Conservation (phyloP, 768 basidiomycete genomes). For the Leccinum uliginosum region DNA sequence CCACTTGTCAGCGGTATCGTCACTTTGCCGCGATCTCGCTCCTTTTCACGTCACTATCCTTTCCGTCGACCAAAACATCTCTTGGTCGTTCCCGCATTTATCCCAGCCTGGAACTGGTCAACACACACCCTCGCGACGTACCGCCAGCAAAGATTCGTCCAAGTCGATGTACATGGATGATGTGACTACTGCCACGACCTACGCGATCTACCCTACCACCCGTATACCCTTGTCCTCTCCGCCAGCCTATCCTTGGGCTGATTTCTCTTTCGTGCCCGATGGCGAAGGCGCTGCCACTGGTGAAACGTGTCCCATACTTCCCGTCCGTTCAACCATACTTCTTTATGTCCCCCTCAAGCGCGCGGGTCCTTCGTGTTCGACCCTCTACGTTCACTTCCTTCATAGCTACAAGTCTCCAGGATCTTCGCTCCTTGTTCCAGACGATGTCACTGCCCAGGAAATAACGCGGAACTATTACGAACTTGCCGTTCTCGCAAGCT, state of each 20-base stretch:
- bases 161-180: conserved; percentile 35
- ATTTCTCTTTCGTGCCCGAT: conserved; percentile 33
- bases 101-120: conserved; percentile 18
- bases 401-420: conserved; percentile 40
- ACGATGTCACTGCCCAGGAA: conserved; percentile 41
- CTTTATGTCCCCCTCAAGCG: conserved; percentile 47
- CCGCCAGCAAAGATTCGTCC: conserved; percentile 28
- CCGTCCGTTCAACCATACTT: conserved; percentile 54
- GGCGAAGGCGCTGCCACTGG: conserved; percentile 17
- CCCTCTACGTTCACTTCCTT: conserved; percentile 58
- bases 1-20: conserved; percentile 41
- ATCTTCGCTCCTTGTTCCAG: conserved; percentile 34
- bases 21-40: conserved; percentile 38
- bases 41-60: conserved; percentile 58
- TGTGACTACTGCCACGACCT: conserved; percentile 39
- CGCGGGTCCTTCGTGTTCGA: conserved; percentile 40
- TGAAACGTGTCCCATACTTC: conserved; percentile 42
- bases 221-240: conserved; percentile 41
- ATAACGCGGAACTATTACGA: conserved; percentile 68
- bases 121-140: conserved; percentile 25
- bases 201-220: conserved; percentile 42
- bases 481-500: conserved; percentile 54
- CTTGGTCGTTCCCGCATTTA: conserved; percentile 53
- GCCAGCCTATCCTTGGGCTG: conserved; percentile 25
- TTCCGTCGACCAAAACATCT: conserved; percentile 53